These are phyloP conservation scores for Forsythia viridissima DNA, from an alignment of 257 asterid species.

Conservation along the genomic window DNA sequence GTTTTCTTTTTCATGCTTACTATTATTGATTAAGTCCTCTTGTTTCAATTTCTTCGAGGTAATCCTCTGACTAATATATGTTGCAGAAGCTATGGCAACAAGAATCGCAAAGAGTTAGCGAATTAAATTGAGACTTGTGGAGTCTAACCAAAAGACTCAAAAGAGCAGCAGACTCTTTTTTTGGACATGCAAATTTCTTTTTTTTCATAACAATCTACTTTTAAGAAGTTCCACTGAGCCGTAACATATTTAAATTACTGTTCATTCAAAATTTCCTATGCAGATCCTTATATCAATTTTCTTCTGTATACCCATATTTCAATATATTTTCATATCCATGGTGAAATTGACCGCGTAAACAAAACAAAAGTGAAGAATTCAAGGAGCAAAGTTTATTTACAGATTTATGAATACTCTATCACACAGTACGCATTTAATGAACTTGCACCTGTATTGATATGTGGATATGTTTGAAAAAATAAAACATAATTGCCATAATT, in stretches of 20 bases:
- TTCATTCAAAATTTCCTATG: not conserved
- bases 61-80: not conserved
- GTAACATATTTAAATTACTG: not conserved
- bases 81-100: not conserved
- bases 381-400: not conserved
- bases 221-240: not conserved
- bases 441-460: conserved; percentile 2
- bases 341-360: not conserved
- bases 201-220: not conserved
- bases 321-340: not conserved
- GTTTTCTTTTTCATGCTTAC: not conserved
- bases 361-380: not conserved
- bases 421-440: not conserved
- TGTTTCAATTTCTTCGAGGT: not conserved
- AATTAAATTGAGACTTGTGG: not conserved
- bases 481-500: not conserved
- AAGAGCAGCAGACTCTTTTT: not conserved
- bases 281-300: not conserved
- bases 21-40: not conserved
- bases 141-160: not conserved
- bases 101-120: not conserved
- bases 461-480: not conserved
- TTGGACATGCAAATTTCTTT: not conserved
- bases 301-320: not conserved
- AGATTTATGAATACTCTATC: conserved; percentile 1